Conservation (phyloP, 176 grass and related monocot genomes). For the Phoenix roebelenii region DNA sequence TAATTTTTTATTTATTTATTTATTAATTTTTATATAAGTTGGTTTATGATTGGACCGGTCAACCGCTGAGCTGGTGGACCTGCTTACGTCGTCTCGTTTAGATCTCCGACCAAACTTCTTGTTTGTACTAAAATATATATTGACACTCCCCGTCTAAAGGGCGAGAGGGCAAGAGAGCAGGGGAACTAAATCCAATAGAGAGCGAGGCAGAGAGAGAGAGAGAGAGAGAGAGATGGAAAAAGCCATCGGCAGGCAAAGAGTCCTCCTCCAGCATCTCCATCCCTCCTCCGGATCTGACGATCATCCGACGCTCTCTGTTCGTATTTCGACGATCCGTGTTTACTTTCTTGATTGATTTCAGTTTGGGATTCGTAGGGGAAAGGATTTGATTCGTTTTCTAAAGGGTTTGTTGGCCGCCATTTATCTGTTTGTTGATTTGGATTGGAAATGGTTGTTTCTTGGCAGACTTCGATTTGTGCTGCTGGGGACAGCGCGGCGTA, state of each 20-base stretch:
- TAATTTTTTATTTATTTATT: too few relatives aligned
- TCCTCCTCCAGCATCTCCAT: conserved; percentile 66
- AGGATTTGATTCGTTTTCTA: neutral
- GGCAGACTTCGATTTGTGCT: conserved; percentile 64
- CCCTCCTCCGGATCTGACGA: conserved; percentile 12
- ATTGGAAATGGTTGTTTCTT: neutral
- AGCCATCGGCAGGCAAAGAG: conserved; percentile 65
- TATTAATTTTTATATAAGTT: too few relatives aligned
- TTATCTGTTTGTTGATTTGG: neutral
- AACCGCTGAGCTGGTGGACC: too few relatives aligned
- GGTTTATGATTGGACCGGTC: too few relatives aligned
- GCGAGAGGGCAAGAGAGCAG: neutral
- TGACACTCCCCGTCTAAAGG: too few relatives aligned
- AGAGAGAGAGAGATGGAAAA: conserved; percentile 55
- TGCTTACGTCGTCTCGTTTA: too few relatives aligned
- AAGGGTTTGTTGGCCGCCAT: neutral
- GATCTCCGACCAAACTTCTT: too few relatives aligned
- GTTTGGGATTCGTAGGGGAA: too few relatives aligned
- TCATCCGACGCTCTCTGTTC: conserved; percentile 2
- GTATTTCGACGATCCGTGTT: conserved; percentile 21
- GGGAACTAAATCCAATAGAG: neutral
- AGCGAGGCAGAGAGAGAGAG: neutral
- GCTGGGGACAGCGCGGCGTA: conserved; percentile 92
- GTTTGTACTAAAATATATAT: too few relatives aligned
- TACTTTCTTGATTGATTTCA: neutral